Conservation (phyloP, 108 stramenopile genomes). For the Cyclotella choctawhatcheeana region DNA sequence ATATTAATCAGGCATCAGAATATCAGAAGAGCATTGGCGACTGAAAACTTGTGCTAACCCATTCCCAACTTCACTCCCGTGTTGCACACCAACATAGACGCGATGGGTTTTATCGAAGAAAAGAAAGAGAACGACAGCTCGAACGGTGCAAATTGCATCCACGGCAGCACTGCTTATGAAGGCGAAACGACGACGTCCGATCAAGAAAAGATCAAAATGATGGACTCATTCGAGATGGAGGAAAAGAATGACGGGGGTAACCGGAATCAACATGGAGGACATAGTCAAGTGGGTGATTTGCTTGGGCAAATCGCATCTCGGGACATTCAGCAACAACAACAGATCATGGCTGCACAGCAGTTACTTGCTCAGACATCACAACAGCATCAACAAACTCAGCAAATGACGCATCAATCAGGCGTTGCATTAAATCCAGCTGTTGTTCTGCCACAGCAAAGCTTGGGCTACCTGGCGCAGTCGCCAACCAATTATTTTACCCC, state of each 20-base stretch:
- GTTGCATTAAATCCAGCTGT: neutral
- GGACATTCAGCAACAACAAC: neutral
- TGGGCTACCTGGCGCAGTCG: neutral
- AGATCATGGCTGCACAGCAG: constrained; percentile 11
- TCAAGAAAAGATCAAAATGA: constrained; percentile 5
- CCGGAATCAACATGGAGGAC: neutral
- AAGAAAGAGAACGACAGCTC: constrained; percentile 17
- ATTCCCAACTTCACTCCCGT: neutral
- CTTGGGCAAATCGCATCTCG: neutral
- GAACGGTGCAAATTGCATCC: neutral
- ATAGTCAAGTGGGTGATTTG: constrained; percentile 1
- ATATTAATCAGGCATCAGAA: too few species aligned
- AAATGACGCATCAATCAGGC: neutral
- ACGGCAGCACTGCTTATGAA: neutral
- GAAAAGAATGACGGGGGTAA: constrained; percentile 7
- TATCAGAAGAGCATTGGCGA: too few species aligned
- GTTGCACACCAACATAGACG: neutral
- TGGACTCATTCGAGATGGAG: constrained; percentile 14
- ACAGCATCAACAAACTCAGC: constrained; percentile 11
- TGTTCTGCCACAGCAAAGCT: neutral
- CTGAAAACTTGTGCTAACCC: neutral
- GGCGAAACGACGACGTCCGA: neutral
- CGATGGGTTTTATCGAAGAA: constrained; percentile 6
- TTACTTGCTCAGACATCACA: neutral
- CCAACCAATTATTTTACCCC: neutral